Evolutionary conservation across 352 stramenopile species (phyloP), one percentile per base, ranked within the genome.

Genomic region (Pythium apleroticum): DNA sequence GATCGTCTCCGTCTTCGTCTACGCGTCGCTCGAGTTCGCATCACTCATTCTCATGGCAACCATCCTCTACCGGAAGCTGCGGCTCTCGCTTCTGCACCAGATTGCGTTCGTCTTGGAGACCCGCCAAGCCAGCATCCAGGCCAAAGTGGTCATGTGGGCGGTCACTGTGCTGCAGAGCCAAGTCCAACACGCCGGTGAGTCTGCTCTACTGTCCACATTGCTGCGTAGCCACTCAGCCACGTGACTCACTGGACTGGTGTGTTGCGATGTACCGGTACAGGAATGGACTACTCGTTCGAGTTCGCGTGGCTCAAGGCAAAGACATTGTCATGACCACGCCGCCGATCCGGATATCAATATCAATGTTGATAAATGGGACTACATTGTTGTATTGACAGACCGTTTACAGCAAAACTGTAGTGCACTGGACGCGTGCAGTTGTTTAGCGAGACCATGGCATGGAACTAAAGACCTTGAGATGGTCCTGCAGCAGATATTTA

Each of bases 11-110:
- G 48, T 69, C 6, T 14, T 55, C 7, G 1, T 60, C 17, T 69
- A 65, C 22, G 50, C 48, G 17, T 46, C 50, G 41, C 56, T 70
- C 30, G 50, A 70, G 57, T 48, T 60, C 1, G 10, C 37, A 3
- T 65, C 63, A 4, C 17, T 70, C 3, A 31, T 65, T 17, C 20
- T 46, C 39, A 46, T 46, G 39, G 39, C 11, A 6, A 9, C 24
- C 15, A 2, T 46, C 3, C 39, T 46, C 11, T 24, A 22, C 2
- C 39, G 39, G 24, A 46, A 46, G 15, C 39, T 46, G 19, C 39
- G 19, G 17, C 39, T 46, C 39, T 46, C 39, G 14, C 19, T 46
- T 14, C 39, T 46, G 15, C 39, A 46, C 39, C 39, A 46, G 24
- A 46, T 46, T 17, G 39, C 39, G 11, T 46, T 46, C 17, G 39